Evolutionary conservation across 2,329 filamentous ascomycete species (phyloP).

Genomic region (Magnaporthiopsis incrustans): DNA sequence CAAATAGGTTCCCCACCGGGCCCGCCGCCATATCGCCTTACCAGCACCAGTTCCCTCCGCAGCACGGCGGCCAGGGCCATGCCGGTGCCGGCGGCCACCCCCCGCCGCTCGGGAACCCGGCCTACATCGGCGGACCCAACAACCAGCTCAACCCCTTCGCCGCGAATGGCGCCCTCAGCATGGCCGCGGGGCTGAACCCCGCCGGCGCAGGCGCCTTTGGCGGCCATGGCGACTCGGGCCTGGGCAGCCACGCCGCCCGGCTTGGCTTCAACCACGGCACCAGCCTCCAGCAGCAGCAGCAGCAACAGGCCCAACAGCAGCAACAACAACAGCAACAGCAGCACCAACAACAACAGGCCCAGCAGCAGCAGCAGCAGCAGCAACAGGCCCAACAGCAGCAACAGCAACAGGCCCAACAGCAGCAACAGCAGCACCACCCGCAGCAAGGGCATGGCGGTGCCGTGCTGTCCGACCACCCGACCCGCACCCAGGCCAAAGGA

Average conservation of each 20-base stretch:
- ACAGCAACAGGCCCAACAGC: conserved; percentile 38
- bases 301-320: conserved; percentile 44
- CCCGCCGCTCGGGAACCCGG: conserved; percentile 56
- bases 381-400: conserved; percentile 30
- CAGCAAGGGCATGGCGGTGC: conserved; percentile 16
- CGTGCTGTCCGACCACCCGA: conserved; percentile 42
- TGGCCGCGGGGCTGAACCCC: conserved; percentile 46
- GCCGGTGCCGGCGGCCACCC: conserved; percentile 32
- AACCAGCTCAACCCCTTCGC: conserved; percentile 61
- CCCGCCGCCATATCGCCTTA: conserved; percentile 37
- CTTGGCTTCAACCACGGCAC: conserved; percentile 77
- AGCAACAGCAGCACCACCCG: conserved; percentile 42
- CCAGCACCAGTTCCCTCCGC: conserved; percentile 45
- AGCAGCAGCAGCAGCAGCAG: conserved; percentile 51
- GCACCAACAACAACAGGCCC: conserved; percentile 37
- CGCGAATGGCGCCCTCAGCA: conserved; percentile 44
- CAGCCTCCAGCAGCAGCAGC: conserved; percentile 46
- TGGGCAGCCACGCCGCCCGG: conserved; percentile 79
- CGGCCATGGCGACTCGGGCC: conserved; percentile 58
- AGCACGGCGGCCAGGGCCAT: conserved; percentile 36
- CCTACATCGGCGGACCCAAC: conserved; percentile 59
- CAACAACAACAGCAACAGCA: conserved; percentile 49
- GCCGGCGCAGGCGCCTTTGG: conserved; percentile 38
- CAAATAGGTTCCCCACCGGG: conserved; percentile 38
- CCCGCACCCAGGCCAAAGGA: conserved; percentile 55